Conservation (phyloP, 2,329 filamentous ascomycete species). For the Dothistroma pini region DNA sequence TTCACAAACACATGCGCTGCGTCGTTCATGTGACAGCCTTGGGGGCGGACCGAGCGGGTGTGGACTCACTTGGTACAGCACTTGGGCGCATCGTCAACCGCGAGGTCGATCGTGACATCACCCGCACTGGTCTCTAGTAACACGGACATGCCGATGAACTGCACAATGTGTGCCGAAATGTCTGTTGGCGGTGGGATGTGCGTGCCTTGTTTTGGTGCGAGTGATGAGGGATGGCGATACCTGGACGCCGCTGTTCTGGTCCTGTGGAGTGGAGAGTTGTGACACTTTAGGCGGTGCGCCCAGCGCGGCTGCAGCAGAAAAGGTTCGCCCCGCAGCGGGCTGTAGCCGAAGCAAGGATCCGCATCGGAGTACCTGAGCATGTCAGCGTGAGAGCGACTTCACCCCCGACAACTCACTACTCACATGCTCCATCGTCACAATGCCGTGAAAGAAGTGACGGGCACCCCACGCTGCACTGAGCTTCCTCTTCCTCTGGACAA, state of each 20-base stretch:
- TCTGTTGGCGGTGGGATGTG: background rate
- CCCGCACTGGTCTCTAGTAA: conserved; percentile 88
- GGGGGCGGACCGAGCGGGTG: conserved; percentile 4
- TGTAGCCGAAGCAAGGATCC: background rate
- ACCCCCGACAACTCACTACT: background rate
- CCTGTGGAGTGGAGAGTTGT: too few relatives aligned
- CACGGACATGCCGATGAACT: conserved; percentile 70
- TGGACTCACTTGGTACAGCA: conserved; percentile 88
- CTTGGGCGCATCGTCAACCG: conserved; percentile 83
- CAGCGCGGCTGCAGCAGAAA: background rate
- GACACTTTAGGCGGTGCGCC: too few relatives aligned
- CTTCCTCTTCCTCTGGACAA: background rate
- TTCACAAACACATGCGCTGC: conserved; percentile 35
- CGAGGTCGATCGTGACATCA: conserved; percentile 90
- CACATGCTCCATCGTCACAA: background rate
- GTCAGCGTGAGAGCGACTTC: background rate
- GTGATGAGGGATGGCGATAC: too few relatives aligned
- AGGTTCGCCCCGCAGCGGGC: background rate
- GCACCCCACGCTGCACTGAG: background rate
- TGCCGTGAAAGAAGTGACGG: background rate
- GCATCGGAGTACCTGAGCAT: background rate
- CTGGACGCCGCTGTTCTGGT: background rate
- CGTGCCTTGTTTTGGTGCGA: background rate
- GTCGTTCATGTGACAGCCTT: conserved; percentile 6
- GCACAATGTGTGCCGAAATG: background rate